These are phyloP conservation scores for Scytalidium lignicola DNA, from an alignment of 2,329 filamentous ascomycete genomes.

Conservation along the genomic window DNA sequence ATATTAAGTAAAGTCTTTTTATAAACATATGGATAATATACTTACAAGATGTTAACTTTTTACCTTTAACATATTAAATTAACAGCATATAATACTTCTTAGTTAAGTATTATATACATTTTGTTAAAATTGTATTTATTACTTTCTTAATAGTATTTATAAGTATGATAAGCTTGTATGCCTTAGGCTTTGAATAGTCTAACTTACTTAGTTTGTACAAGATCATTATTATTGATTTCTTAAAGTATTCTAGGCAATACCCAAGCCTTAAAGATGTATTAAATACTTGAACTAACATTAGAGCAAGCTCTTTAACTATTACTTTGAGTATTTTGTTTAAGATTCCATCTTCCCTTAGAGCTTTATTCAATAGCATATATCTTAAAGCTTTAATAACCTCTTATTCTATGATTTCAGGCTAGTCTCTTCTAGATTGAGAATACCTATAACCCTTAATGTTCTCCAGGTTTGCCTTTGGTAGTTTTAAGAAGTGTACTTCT, in stretches of 20 bases:
- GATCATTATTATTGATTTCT: constrained; percentile 8
- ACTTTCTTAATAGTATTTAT: constrained; percentile 10
- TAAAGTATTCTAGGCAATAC: constrained; percentile 10
- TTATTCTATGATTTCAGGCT: neutral
- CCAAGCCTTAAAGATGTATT: constrained; percentile 11
- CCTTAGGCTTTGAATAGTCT: constrained; percentile 6
- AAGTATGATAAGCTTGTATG: constrained; percentile 8
- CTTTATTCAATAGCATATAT: constrained; percentile 8
- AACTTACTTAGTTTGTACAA: constrained; percentile 11
- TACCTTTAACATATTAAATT: constrained; percentile 25
- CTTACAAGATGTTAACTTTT: constrained; percentile 21
- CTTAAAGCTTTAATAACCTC: constrained; percentile 6
- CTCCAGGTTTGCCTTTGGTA: constrained; percentile 9
- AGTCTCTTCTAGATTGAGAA: neutral
- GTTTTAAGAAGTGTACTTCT: constrained; percentile 17
- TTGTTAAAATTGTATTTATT: constrained; percentile 6
- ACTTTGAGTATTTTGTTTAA: constrained; percentile 11
- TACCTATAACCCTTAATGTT: constrained; percentile 6
- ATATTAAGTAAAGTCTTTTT: constrained; percentile 22
- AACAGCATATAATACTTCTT: constrained; percentile 4
- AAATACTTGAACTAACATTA: constrained; percentile 10
- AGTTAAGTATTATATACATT: constrained; percentile 4
- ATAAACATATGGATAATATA: constrained; percentile 24
- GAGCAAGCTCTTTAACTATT: constrained; percentile 4
- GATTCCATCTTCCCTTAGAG: constrained; percentile 12